phyloP scores from a whole-genome alignment of 176 grass and related monocot species.

The Sorghum bicolor region Sorghum_bicolor_NCBIv3 NC_012872.2:4245001-4245500 shows the following conservation, averaged over 20 bases:
- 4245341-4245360: neutral
- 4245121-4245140: conserved; percentile 10
- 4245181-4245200: neutral
- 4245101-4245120: conserved; percentile 60
- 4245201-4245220: neutral
- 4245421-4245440: neutral
- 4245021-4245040: conserved; percentile 28
- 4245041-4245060: conserved; percentile 40
- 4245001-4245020: conserved; percentile 30
- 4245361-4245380: neutral
- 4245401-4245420: neutral
- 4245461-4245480: neutral
- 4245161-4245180: neutral
- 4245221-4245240: neutral
- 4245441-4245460: neutral
- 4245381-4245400: neutral
- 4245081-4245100: conserved; percentile 30
- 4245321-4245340: neutral
- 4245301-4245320: neutral
- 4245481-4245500: conserved; percentile 5
- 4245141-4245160: neutral
- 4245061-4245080: conserved; percentile 61
- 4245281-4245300: neutral
- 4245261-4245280: neutral
- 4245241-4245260: neutral